Evolutionary conservation across 441 rosid genomes (phyloP).

Genomic region (Raphanus hybrid): DNA sequence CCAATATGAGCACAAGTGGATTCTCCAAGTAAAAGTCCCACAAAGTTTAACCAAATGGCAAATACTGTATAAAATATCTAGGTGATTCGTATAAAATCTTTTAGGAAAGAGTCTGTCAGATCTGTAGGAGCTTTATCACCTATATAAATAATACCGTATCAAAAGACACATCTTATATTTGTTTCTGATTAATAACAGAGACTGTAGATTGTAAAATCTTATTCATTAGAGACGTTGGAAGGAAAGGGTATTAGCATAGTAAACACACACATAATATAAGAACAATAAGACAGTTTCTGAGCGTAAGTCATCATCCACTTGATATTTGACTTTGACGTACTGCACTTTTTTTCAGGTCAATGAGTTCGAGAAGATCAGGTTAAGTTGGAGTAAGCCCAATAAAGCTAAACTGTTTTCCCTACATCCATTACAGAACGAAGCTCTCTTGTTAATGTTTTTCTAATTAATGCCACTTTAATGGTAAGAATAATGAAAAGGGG

Average conservation of each 20-base stretch:
- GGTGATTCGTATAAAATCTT: too few relatives aligned
- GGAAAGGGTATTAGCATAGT: neutral
- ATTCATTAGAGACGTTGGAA: neutral
- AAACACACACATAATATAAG: neutral
- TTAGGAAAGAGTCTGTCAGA: too few relatives aligned
- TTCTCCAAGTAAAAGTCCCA: too few relatives aligned
- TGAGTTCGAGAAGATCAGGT: slow-evolving; percentile 32
- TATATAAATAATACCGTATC: too few relatives aligned
- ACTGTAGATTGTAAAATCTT: neutral
- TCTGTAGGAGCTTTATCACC: too few relatives aligned
- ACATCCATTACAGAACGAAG: slow-evolving; percentile 3
- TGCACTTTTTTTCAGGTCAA: slow-evolving; percentile 7
- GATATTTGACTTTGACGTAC: neutral
- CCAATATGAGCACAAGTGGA: too few relatives aligned
- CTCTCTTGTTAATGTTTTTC: neutral
- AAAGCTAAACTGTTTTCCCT: slow-evolving; percentile 27
- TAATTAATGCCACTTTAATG: neutral
- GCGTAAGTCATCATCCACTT: slow-evolving; percentile 4
- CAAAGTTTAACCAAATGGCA: too few relatives aligned
- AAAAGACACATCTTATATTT: neutral
- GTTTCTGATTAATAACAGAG: neutral
- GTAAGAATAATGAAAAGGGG: neutral
- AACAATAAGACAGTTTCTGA: slow-evolving; percentile 4
- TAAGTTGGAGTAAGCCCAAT: slow-evolving; percentile 29
- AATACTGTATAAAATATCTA: too few relatives aligned